phyloP scores from a whole-genome alignment of 2,329 filamentous ascomycete genomes.

The Penicillium sp. region DNA sequence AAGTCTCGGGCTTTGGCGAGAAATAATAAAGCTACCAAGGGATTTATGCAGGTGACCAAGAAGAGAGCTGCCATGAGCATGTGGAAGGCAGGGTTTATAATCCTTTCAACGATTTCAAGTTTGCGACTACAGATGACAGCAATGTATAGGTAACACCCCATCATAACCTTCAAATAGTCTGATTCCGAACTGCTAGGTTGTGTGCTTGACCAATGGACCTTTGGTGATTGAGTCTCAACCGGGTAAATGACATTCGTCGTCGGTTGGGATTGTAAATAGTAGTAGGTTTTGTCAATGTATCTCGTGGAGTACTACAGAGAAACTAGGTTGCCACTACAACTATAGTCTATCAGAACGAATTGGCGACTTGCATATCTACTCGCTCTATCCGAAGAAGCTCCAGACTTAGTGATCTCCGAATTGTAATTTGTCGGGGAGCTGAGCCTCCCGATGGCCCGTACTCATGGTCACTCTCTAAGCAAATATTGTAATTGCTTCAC shows the following conservation, averaged over 20 bases:
- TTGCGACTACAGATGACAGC: neutral
- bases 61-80: neutral
- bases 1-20: no score
- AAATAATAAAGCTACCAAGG: no score
- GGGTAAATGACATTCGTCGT: constrained; percentile 7
- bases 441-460: neutral
- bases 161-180: neutral
- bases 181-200: neutral
- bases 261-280: no score
- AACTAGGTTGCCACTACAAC: no score
- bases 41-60: neutral
- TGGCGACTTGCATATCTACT: no score
- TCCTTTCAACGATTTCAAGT: neutral
- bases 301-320: no score
- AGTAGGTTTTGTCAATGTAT: no score
- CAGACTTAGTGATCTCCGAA: neutral
- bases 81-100: neutral
- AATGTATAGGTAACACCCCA: neutral
- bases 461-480: neutral
- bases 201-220: neutral
- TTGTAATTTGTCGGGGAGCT: neutral
- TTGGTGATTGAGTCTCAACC: constrained; percentile 6
- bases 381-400: neutral
- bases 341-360: no score
- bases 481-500: no score